These are phyloP conservation scores for Chytriomyces sp. DNA, from an alignment of 192 early-diverging fungal species.

Conservation along the genomic window DNA sequence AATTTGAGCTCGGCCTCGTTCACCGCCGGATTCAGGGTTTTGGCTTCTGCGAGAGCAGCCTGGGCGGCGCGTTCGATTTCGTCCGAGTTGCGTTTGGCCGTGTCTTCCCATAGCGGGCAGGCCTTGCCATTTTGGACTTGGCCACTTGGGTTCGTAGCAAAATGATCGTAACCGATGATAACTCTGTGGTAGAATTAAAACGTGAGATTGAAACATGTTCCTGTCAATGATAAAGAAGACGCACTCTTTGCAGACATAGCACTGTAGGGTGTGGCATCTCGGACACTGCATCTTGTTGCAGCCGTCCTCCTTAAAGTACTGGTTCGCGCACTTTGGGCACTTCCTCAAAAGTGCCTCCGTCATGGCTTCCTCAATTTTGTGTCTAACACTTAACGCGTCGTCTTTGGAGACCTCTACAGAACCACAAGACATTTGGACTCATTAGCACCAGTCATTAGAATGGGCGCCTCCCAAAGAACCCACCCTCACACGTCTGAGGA, in stretches of 20 bases:
- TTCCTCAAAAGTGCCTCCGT: conserved; percentile 56
- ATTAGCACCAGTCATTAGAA: neutral
- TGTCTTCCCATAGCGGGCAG: conserved; percentile 56
- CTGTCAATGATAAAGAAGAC: neutral
- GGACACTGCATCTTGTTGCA: conserved; percentile 67
- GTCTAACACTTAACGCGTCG: conserved; percentile 44
- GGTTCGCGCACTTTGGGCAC: conserved; percentile 53
- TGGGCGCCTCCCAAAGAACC: conserved; percentile 2
- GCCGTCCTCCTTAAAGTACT: conserved; percentile 46
- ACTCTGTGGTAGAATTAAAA: conserved; percentile 20
- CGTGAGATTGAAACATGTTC: neutral
- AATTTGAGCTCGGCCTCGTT: conserved; percentile 13
- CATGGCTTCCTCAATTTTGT: conserved; percentile 60
- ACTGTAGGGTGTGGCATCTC: conserved; percentile 31
- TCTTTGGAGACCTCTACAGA: conserved; percentile 44
- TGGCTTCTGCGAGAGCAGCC: conserved; percentile 30
- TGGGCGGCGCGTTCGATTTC: conserved; percentile 52
- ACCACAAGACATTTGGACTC: neutral
- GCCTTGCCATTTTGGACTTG: conserved; percentile 21
- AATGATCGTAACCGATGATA: conserved; percentile 60
- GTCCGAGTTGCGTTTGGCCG: conserved; percentile 40
- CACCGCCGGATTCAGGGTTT: conserved; percentile 6
- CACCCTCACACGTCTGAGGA: conserved; percentile 55
- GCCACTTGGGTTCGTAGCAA: conserved; percentile 37
- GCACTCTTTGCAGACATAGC: conserved; percentile 28